Conservation (phyloP, 805 yeast genomes). For the Sugiyamaella boreocaroliniensis region DNA sequence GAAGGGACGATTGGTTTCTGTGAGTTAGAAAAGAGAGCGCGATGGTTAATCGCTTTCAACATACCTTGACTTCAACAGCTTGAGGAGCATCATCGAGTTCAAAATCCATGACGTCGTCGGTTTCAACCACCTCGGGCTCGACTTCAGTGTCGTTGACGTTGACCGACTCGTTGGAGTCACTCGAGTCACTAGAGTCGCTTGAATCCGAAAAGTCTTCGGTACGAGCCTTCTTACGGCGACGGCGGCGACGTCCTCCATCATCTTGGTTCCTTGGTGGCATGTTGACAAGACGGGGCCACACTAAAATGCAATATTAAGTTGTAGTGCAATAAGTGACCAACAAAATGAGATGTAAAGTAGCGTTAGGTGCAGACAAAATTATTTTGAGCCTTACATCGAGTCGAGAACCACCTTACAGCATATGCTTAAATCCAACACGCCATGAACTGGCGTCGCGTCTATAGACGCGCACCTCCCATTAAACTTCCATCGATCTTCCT, state of each 20-base stretch:
- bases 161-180: slow-evolving; percentile 1
- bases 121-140: neutral
- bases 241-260: slow-evolving; percentile 9
- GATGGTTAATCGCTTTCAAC: neutral
- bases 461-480: too few relatives aligned
- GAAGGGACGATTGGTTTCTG: slow-evolving; percentile 7
- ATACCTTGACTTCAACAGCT: neutral
- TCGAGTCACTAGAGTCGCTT: slow-evolving; percentile 7
- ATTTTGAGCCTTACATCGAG: too few relatives aligned
- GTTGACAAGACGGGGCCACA: neutral
- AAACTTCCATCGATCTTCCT: too few relatives aligned
- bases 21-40: neutral
- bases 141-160: neutral
- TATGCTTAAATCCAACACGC: too few relatives aligned
- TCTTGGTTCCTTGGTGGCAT: slow-evolving; percentile 10
- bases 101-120: slow-evolving; percentile 8
- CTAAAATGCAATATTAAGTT: too few relatives aligned
- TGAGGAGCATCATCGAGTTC: slow-evolving; percentile 5
- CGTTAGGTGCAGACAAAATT: too few relatives aligned
- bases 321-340: too few relatives aligned
- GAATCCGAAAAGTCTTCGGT: slow-evolving; percentile 21
- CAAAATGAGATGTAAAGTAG: too few relatives aligned
- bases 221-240: slow-evolving; percentile 24
- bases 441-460: too few relatives aligned
- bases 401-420: too few relatives aligned